Evolutionary conservation across 805 yeast genomes (phyloP).

Genomic region (Lachancea kluyveri): DNA sequence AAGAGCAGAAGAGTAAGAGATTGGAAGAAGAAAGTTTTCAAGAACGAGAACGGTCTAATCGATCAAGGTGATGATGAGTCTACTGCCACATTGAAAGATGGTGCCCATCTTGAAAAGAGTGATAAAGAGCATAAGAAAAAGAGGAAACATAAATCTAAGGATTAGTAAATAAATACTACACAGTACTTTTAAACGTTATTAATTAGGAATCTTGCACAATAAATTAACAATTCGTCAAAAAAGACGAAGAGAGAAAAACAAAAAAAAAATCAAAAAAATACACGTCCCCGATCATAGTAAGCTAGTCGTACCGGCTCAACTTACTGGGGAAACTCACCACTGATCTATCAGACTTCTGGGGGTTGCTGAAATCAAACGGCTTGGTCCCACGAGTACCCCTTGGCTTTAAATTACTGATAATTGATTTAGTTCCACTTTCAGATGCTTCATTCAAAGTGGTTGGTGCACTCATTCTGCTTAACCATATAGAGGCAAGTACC

Average conservation of each 20-base stretch:
- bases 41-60: conserved; percentile 48
- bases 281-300: no score
- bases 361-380: neutral
- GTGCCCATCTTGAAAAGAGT: no score
- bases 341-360: conserved; percentile 21
- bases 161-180: no score
- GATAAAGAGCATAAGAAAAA: no score
- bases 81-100: no score
- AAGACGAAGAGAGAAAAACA: no score
- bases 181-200: no score
- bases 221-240: no score
- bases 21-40: conserved; percentile 84
- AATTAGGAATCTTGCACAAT: no score
- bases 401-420: conserved; percentile 15
- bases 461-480: conserved; percentile 31
- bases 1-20: conserved; percentile 78
- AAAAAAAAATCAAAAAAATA: no score
- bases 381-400: conserved; percentile 4
- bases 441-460: conserved; percentile 30
- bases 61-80: conserved; percentile 32
- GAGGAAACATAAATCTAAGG: no score
- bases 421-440: conserved; percentile 31
- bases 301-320: conserved; percentile 19
- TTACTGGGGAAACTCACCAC: conserved; percentile 22
- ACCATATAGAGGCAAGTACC: conserved; percentile 37